phyloP scores from a whole-genome alignment of 352 stramenopile species.

The Heterotrichella gracilis region DNA sequence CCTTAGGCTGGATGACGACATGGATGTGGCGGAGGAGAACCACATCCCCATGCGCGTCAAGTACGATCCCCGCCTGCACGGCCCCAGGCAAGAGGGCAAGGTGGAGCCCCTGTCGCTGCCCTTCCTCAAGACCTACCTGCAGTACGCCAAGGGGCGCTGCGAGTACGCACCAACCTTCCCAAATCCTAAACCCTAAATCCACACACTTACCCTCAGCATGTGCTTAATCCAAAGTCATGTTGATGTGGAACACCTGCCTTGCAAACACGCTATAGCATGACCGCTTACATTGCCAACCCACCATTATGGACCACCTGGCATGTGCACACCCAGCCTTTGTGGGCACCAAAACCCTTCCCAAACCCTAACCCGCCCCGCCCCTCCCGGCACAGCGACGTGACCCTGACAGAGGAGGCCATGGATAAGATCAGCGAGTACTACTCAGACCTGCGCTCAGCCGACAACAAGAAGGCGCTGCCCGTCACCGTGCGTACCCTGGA shows the following conservation, averaged over 20 bases:
- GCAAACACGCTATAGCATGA: no score
- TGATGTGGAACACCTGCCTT: not conserved
- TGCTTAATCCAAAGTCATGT: no score
- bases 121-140: slow-evolving; percentile 96
- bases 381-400: no score
- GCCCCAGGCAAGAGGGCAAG: slow-evolving; percentile 21
- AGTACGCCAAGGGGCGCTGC: slow-evolving; percentile 86
- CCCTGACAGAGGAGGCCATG: slow-evolving; percentile 35
- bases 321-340: no score
- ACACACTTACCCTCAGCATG: no score
- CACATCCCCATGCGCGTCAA: slow-evolving; percentile 42
- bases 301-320: no score
- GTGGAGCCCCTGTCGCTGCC: slow-evolving; percentile 51
- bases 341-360: no score
- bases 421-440: slow-evolving; percentile 82
- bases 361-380: no score
- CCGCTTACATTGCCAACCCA: no score
- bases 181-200: no score
- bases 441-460: slow-evolving; percentile 69
- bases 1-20: slow-evolving; percentile 31
- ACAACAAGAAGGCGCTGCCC: slow-evolving; percentile 50
- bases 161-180: no score
- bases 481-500: slow-evolving; percentile 91
- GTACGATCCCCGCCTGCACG: slow-evolving; percentile 45
- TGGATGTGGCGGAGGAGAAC: slow-evolving; percentile 30